Percentiles rank a stretch among this genome's conserved stretches.
Evolutionary conservation across 2,329 filamentous ascomycete genomes (phyloP).

Genomic region (Cladophialophora carrionii): DNA sequence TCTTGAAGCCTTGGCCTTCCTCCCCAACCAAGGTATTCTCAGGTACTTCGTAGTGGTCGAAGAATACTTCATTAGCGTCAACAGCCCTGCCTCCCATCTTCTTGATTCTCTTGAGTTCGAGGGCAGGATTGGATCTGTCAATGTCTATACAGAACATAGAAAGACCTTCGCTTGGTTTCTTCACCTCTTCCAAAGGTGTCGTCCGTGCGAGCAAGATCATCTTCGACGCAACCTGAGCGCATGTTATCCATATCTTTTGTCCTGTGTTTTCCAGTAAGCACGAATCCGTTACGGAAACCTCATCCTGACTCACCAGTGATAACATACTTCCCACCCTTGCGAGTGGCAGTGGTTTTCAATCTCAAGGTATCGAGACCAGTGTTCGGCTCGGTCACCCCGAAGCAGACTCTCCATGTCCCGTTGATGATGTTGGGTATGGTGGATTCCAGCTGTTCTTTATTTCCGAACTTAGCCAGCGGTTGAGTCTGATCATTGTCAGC

Average conservation of each 20-base stretch:
- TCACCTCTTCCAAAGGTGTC: constrained; percentile 67
- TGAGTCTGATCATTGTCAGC: constrained; percentile 12
- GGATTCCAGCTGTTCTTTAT: constrained; percentile 62
- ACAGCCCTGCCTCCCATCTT: constrained; percentile 86
- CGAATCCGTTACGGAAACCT: background rate
- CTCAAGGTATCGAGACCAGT: constrained; percentile 77
- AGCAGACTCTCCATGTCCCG: constrained; percentile 73
- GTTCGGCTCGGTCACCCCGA: constrained; percentile 83
- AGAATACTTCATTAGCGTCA: constrained; percentile 86
- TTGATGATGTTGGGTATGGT: constrained; percentile 72
- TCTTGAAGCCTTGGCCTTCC: constrained; percentile 77
- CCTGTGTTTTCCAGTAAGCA: constrained; percentile 18
- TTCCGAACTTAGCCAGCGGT: constrained; percentile 66
- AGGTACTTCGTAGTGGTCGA: constrained; percentile 74
- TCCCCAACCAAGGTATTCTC: constrained; percentile 67
- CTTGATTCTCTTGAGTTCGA: constrained; percentile 72
- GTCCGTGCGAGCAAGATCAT: constrained; percentile 84
- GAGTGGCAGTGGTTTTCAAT: constrained; percentile 66
- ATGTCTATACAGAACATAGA: constrained; percentile 82
- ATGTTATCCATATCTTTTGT: constrained; percentile 90
- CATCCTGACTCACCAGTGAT: constrained; percentile 46
- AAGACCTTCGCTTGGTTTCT: constrained; percentile 73
- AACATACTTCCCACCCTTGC: constrained; percentile 64
- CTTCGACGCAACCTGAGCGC: constrained; percentile 76
- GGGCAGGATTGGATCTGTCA: constrained; percentile 59